Percentiles rank a stretch among this genome's conserved stretches.
These are phyloP conservation scores for Picea abies DNA, from an alignment of 83 land plant genomes.

Conservation along the genomic window DNA sequence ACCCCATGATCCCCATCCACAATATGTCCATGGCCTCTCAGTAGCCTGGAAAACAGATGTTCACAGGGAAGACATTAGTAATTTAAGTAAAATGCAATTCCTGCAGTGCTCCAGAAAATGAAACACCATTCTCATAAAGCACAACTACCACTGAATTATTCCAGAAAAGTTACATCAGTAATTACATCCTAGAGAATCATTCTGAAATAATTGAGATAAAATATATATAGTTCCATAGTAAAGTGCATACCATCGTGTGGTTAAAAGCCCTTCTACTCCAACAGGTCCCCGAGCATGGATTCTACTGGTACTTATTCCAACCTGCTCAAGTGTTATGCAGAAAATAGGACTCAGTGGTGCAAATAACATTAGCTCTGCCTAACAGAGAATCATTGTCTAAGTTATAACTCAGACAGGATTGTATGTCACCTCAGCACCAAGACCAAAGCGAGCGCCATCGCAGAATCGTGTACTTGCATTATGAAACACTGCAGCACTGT, in stretches of 20 bases:
- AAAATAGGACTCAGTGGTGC: neutral
- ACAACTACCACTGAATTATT: neutral
- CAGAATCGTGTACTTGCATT: slow-evolving; percentile 98
- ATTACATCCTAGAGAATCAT: neutral
- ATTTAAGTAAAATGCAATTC: neutral
- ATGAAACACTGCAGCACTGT: slow-evolving; percentile 98
- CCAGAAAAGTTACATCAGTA: neutral
- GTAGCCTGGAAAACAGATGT: slow-evolving; percentile 54
- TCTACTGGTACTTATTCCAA: slow-evolving; percentile 94
- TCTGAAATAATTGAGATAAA: neutral
- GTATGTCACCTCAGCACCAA: slow-evolving; percentile 91
- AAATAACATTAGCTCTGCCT: neutral
- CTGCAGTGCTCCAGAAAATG: neutral
- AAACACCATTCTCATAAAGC: neutral
- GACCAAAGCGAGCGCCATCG: slow-evolving; percentile 99
- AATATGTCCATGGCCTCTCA: slow-evolving; percentile 88
- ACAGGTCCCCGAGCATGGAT: slow-evolving; percentile 99
- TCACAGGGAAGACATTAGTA: neutral
- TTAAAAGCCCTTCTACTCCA: slow-evolving; percentile 94
- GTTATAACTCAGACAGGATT: neutral
- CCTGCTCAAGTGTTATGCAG: slow-evolving; percentile 37
- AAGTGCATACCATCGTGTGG: slow-evolving; percentile 78
- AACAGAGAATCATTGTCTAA: neutral
- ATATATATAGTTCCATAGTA: neutral
- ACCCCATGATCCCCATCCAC: slow-evolving; percentile 89